phyloP scores from a whole-genome alignment of 2,329 filamentous ascomycete genomes.

The Aspergillus sp. region DNA sequence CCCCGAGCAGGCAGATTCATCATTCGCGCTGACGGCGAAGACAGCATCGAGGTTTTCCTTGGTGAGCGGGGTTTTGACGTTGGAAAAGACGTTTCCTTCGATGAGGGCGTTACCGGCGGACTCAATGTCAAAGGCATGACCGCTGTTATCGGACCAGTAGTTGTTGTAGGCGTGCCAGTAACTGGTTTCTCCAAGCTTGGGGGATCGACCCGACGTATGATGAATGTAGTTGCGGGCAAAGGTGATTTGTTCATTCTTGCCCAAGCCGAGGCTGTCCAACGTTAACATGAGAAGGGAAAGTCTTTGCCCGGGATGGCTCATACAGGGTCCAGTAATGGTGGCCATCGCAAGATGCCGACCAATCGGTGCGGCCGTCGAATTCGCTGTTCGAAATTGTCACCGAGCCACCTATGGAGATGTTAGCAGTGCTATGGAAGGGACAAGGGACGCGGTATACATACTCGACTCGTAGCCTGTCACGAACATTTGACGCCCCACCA shows the following conservation, averaged over 20 bases:
- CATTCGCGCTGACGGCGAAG: slow-evolving; percentile 22
- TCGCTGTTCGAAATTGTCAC: slow-evolving; percentile 60
- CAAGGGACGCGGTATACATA: slow-evolving; percentile 45
- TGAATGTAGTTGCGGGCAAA: slow-evolving; percentile 60
- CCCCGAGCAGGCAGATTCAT: slow-evolving; percentile 20
- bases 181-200: slow-evolving; percentile 54
- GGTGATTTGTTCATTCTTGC: slow-evolving; percentile 55
- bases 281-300: neutral
- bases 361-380: slow-evolving; percentile 54
- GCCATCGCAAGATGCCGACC: slow-evolving; percentile 55
- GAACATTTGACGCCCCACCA: slow-evolving; percentile 34
- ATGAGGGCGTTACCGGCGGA: slow-evolving; percentile 31
- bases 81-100: slow-evolving; percentile 48
- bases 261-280: slow-evolving; percentile 48
- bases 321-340: slow-evolving; percentile 58
- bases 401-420: slow-evolving; percentile 39
- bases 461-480: slow-evolving; percentile 23
- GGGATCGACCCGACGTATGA: slow-evolving; percentile 55
- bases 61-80: slow-evolving; percentile 37
- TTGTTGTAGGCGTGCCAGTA: slow-evolving; percentile 50
- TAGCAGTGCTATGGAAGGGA: neutral
- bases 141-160: slow-evolving; percentile 39
- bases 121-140: slow-evolving; percentile 44
- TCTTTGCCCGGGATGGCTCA: neutral
- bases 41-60: slow-evolving; percentile 26